Evolutionary conservation across 345 rosid genomes (phyloP), one percentile per base, ranked within the genome.

Genomic region (Lepidium africanum): DNA sequence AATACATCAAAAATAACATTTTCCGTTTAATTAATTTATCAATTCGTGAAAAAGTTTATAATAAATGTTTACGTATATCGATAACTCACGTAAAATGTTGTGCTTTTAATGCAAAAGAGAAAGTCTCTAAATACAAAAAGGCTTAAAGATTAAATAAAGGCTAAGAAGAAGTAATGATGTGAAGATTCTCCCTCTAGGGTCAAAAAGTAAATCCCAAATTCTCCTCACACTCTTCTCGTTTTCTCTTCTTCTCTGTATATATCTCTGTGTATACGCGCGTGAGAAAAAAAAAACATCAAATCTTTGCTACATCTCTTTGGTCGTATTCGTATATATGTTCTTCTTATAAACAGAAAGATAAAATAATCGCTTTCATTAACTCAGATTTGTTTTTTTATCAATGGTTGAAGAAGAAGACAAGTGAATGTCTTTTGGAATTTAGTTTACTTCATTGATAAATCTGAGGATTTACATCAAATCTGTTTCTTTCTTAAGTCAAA

Each of bases 21-120:
- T 32, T 6, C 32, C 32, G 5, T 27, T 55, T 5, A 36, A 35
- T 10, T 14, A 42, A 41, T 59, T 17, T 37, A 25, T 21, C 40
- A 49, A 12, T 41, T 43, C 6, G 12, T 15, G 57, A 38, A 15
- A 40, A 48, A 25, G 13, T 7, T 21, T 36, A 8, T 37, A 36
- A 8, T 7, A 8, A 47, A 3, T 32, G 1, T 65, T 73, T n/a
- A 65, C 71, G 72, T 73, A 0, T 5, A 66, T 66, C 67, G 55
- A 73, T 73, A 74, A 67, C 82, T 79, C 90, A 85, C 86, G 82
- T 80, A 76, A 77, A 71, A 55, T 73, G 79, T 73, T 67, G 63
- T 65, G 79, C 89, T 85, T 89, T 83, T 81, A 57, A 87, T 79
- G 85, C 84, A 54, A 69, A 74, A 77, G 80, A 51, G 49, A 59